Conservation (phyloP, 306 rosid genomes). For the Cucurbita moschata region DNA sequence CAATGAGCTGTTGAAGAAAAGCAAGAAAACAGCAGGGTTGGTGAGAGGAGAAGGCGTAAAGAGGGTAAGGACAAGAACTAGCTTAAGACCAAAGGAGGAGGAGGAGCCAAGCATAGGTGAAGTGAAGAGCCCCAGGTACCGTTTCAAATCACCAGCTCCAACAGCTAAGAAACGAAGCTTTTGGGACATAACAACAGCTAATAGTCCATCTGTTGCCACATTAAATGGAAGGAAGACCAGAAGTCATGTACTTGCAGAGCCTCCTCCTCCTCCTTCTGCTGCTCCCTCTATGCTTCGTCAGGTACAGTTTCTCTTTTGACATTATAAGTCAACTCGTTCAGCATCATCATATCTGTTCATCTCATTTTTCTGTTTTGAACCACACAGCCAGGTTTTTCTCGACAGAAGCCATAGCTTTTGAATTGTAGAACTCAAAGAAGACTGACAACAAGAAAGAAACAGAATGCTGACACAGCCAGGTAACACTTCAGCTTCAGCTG, state of each 20-base stretch:
- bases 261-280: conserved; percentile 32
- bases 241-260: conserved; percentile 64
- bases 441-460: conserved; percentile 6
- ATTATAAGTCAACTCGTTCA: background rate
- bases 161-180: conserved; percentile 80
- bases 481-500: background rate
- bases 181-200: conserved; percentile 86
- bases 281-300: conserved; percentile 95
- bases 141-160: conserved; percentile 66
- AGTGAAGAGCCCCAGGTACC: conserved; percentile 57
- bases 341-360: background rate
- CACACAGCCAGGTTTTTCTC: conserved; percentile 83
- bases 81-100: conserved; percentile 51
- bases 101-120: conserved; percentile 57
- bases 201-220: conserved; percentile 66
- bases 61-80: conserved; percentile 39
- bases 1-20: conserved; percentile 36
- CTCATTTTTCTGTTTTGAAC: background rate
- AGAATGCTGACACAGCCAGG: background rate
- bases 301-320: conserved; percentile 25
- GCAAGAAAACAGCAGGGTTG: conserved; percentile 22
- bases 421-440: conserved; percentile 15
- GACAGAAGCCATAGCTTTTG: conserved; percentile 45
- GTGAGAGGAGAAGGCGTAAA: conserved; percentile 18
- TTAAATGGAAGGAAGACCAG: conserved; percentile 76